Evolutionary conservation across 148 eudicot genomes (phyloP), one percentile per base, ranked within the genome.

Genomic region (Amaranthus cruentus): DNA sequence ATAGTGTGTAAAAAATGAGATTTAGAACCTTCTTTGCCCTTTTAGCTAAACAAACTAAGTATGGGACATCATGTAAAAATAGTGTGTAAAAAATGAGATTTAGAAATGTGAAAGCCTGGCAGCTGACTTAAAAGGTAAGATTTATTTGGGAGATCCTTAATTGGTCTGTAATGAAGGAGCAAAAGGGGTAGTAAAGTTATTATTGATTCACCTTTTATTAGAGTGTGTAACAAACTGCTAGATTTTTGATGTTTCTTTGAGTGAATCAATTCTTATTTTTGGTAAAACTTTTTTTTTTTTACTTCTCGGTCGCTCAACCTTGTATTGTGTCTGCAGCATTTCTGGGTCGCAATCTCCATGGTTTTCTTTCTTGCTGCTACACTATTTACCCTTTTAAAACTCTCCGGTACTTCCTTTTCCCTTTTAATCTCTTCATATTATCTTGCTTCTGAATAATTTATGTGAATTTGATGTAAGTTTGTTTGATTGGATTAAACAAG

Each of bases 341-440:
- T 90, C 83, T 90, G 96, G 92, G 90, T 90, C 62, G 96, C 96
- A 15, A 88, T 90, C 77, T 90, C 92, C 69, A 88, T 90, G 96
- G 89, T 90, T 79, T 90, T 90, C 86, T 88, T 88, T 79, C 65
- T 88, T 69, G 92, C 96, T 68, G 92, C 88, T 64, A 88, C 92
- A 18, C 77, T 88, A 65, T 90, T 90, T 86, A 87, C 91, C 62
- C 76, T 85, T 73, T 82, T 90, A 74, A 90, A 90, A 85, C 87
- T 90, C 10, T 87, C 82, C 74, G 92, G 96, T 90, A 88, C 47
- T n/a, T n/a, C 54, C 80, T 72, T 47, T 5, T 63, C 70, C 68
- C 21, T 66, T 42, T 46, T 28, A 48, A 47, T 42, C 51, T 43
- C 21, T 28, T 46, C 15, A n/a, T 43, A 7, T 2, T 43, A 13